Evolutionary conservation across 164 flowering plant species (phyloP).

Genomic region (Hamamelis virginiana): DNA sequence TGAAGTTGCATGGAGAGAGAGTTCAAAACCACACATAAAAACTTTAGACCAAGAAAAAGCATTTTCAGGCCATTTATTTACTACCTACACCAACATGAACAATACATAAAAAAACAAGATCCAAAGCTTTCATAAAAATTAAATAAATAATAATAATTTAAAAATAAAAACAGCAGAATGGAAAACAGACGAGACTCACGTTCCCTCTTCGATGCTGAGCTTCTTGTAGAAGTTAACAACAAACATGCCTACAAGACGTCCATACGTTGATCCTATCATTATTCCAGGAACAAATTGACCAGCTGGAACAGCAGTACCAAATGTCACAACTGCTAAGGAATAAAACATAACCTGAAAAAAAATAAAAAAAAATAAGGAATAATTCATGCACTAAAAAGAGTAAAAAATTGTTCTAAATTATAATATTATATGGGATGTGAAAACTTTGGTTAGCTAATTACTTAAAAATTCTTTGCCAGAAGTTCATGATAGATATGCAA

Average conservation of each 20-base stretch:
- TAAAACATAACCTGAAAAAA: conserved; percentile 88
- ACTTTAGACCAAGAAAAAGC: too few species aligned
- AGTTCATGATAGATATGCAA: not conserved
- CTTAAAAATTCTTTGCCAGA: not conserved
- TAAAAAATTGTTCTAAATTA: not conserved
- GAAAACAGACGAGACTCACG: conserved; percentile 54
- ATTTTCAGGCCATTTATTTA: too few species aligned
- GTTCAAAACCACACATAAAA: too few species aligned
- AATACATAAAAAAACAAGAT: too few species aligned
- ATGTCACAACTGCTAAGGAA: conserved; percentile 91
- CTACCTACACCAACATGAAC: too few species aligned
- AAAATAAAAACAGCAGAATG: not conserved
- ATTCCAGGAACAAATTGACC: conserved; percentile 99
- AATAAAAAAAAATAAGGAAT: conserved; percentile 1
- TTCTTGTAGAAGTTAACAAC: conserved; percentile 87
- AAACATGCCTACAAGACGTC: conserved; percentile 97
- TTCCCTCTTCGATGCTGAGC: conserved; percentile 97
- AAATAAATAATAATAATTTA: too few species aligned
- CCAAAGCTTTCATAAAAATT: too few species aligned
- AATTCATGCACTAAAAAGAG: not conserved
- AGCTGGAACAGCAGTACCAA: conserved; percentile 99
- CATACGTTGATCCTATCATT: conserved; percentile 99
- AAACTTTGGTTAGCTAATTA: not conserved
- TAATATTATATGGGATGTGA: not conserved
- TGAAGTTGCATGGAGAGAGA: too few species aligned